These are phyloP conservation scores for Fusarium sterilihyphosum DNA, from an alignment of 2,329 filamentous ascomycete species.

Conservation along the genomic window DNA sequence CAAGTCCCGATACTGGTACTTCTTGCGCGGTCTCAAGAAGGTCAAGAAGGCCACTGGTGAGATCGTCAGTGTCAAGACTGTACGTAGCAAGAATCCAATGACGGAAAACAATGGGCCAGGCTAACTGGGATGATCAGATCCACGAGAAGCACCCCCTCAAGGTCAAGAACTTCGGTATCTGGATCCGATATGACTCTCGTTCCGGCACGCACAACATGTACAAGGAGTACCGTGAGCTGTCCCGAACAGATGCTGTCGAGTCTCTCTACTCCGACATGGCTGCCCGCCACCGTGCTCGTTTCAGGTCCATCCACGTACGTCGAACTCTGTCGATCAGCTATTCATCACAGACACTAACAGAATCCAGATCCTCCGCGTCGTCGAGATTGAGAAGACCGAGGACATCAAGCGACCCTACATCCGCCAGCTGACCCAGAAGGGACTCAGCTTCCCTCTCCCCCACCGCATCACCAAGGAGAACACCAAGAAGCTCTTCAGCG, in stretches of 20 bases:
- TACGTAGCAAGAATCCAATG: constrained; percentile 60
- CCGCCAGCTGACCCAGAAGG: constrained; percentile 96
- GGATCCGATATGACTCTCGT: constrained; percentile 99
- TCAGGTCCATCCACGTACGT: constrained; percentile 98
- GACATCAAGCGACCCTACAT: constrained; percentile 99
- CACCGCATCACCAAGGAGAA: constrained; percentile 88
- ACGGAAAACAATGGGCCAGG: not conserved
- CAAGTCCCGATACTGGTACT: constrained; percentile 99
- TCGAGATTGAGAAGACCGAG: constrained; percentile 94
- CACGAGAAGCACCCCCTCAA: constrained; percentile 98
- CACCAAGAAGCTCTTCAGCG: constrained; percentile 91
- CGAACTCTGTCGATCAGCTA: not conserved
- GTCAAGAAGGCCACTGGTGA: constrained; percentile 99
- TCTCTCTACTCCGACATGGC: constrained; percentile 99
- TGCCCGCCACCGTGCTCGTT: constrained; percentile 94
- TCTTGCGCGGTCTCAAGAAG: constrained; percentile 98
- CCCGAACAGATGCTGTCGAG: constrained; percentile 93
- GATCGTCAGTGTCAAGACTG: constrained; percentile 96
- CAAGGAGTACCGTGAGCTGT: constrained; percentile 99
- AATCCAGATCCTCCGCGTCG: constrained; percentile 91
- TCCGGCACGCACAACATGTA: constrained; percentile 99
- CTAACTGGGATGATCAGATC: constrained; percentile 69
- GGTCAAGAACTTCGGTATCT: constrained; percentile 99
- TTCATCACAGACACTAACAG: constrained; percentile 4
- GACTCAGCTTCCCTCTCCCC: constrained; percentile 97